Percentiles rank a stretch among this genome's conserved stretches.
Conservation (phyloP, 2,329 filamentous ascomycete genomes). For the Penicillium freii region DNA sequence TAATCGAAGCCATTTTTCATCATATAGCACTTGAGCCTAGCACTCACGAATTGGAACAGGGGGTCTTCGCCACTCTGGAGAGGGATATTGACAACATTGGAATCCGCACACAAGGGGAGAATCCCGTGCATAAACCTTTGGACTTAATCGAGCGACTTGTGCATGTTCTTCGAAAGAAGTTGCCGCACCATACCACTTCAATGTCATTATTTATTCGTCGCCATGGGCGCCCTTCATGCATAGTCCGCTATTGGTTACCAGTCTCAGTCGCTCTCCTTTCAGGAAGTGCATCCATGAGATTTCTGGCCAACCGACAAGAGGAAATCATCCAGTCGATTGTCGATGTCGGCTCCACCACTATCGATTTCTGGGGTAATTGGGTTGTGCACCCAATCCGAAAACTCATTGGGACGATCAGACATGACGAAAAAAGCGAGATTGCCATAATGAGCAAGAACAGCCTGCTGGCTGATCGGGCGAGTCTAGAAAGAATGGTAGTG, state of each 20-base stretch:
- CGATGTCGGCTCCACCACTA: slow-evolving; percentile 72
- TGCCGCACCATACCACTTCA: slow-evolving; percentile 64
- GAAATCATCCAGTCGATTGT: slow-evolving; percentile 78
- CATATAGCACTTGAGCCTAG: slow-evolving; percentile 63
- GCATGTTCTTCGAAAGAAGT: slow-evolving; percentile 63
- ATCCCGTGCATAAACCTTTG: slow-evolving; percentile 44
- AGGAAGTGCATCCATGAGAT: slow-evolving; percentile 78
- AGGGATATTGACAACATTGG: slow-evolving; percentile 56
- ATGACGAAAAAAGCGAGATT: slow-evolving; percentile 88
- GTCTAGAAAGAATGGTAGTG: slow-evolving; percentile 94
- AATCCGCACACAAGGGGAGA: neutral
- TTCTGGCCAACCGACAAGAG: slow-evolving; percentile 70
- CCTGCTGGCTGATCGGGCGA: slow-evolving; percentile 83
- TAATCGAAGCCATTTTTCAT: slow-evolving; percentile 82
- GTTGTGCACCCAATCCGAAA: slow-evolving; percentile 80
- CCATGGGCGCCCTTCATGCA: slow-evolving; percentile 71
- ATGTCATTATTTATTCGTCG: slow-evolving; percentile 57
- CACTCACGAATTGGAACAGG: slow-evolving; percentile 55
- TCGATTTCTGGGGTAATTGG: slow-evolving; percentile 97
- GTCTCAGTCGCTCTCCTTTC: slow-evolving; percentile 70
- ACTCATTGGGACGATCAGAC: slow-evolving; percentile 85
- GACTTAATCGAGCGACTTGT: slow-evolving; percentile 36
- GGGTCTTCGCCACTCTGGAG: slow-evolving; percentile 58
- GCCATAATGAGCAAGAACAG: slow-evolving; percentile 95
- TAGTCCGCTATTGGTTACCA: slow-evolving; percentile 89